Percentiles rank a stretch among this genome's conserved stretches.
Evolutionary conservation across 164 flowering plant genomes (phyloP).

Genomic region (Warburgia ugandensis): DNA sequence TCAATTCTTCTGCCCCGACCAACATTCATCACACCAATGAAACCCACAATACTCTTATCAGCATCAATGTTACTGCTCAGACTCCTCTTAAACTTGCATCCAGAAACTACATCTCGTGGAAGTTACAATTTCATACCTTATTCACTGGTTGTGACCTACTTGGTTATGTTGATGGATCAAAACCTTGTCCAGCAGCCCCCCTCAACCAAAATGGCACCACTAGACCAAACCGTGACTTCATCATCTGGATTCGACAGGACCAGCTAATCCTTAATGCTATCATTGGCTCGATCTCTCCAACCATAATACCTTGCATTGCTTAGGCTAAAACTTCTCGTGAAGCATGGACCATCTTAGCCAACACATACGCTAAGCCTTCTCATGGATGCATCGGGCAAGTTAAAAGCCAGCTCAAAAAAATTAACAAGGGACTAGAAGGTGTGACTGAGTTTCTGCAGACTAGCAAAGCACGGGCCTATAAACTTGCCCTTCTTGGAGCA

Average conservation of each 20-base stretch:
- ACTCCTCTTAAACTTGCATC: too few relatives aligned
- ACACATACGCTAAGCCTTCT: constrained; percentile 5
- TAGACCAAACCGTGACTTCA: not conserved
- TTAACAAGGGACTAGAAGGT: too few relatives aligned
- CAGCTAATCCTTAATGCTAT: too few relatives aligned
- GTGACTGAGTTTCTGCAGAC: constrained; percentile 2
- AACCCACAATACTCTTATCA: too few relatives aligned
- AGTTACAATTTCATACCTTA: not conserved
- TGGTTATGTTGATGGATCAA: not conserved
- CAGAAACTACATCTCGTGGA: not conserved
- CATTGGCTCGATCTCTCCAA: too few relatives aligned
- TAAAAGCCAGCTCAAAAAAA: constrained; percentile 5
- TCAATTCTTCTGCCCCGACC: not conserved
- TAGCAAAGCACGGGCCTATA: constrained; percentile 1
- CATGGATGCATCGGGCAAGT: constrained; percentile 4
- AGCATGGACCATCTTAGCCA: constrained; percentile 1
- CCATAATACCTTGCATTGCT: too few relatives aligned
- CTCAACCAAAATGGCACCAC: not conserved
- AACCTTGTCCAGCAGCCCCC: not conserved
- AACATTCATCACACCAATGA: not conserved
- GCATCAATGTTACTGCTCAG: too few relatives aligned
- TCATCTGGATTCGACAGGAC: not conserved
- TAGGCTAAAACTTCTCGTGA: too few relatives aligned
- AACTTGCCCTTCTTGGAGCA: constrained; percentile 5
- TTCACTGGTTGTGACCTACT: not conserved